Conservation (phyloP, 1,139 yeast species). For the Pichia kudriavzevii region DNA sequence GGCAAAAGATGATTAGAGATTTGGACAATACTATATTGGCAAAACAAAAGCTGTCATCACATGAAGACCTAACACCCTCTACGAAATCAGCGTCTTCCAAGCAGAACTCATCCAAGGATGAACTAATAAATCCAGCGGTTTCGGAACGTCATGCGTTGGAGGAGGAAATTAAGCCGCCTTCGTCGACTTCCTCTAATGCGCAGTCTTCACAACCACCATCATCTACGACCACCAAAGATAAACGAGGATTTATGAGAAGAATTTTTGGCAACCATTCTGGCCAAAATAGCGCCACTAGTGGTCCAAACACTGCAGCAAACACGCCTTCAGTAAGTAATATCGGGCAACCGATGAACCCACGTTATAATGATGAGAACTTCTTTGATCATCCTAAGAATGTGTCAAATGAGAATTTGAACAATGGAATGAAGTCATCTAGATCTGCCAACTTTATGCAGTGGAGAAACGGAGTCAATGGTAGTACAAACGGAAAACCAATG, state of each 20-base stretch:
- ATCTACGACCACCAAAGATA: conserved; percentile 10
- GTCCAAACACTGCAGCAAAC: not conserved
- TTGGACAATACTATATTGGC: conserved; percentile 15
- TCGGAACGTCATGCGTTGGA: no score
- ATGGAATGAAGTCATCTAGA: conserved; percentile 29
- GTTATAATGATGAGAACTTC: conserved; percentile 22
- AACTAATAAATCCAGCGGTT: no score
- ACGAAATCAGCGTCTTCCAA: conserved; percentile 7
- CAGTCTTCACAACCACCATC: conserved; percentile 6
- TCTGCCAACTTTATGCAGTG: conserved; percentile 41
- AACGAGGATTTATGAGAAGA: conserved; percentile 25
- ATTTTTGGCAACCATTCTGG: conserved; percentile 21
- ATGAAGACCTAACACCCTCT: conserved; percentile 10
- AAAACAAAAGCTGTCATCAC: conserved; percentile 5
- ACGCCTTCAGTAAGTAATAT: conserved; percentile 18
- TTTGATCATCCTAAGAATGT: not conserved
- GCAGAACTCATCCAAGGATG: conserved; percentile 7
- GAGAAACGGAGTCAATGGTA: conserved; percentile 7
- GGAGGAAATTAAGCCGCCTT: conserved; percentile 2
- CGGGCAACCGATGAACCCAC: conserved; percentile 26
- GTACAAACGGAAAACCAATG: conserved; percentile 12
- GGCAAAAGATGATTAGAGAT: conserved; percentile 16
- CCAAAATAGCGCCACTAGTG: conserved; percentile 7
- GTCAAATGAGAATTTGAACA: not conserved
- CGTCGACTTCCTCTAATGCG: conserved; percentile 3